Evolutionary conservation across 495 filamentous ascomycete genomes (phyloP).

Genomic region (Astrothelium subdiscretum): DNA sequence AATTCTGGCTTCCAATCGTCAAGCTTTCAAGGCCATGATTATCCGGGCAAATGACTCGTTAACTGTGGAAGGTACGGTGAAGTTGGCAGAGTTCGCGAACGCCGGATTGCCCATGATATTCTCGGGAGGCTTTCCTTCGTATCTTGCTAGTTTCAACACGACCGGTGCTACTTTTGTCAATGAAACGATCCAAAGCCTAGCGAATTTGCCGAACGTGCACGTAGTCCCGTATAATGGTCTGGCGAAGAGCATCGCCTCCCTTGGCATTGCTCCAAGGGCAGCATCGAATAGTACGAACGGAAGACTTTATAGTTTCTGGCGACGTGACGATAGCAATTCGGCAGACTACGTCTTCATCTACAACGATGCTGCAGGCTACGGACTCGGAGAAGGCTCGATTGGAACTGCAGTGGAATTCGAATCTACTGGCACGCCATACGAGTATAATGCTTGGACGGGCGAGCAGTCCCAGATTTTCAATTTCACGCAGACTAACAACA

Average conservation of each 20-base stretch:
- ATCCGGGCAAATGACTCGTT: slow-evolving; percentile 30
- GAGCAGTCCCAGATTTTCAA: slow-evolving; percentile 4
- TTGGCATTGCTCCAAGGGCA: slow-evolving; percentile 18
- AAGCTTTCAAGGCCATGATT: slow-evolving; percentile 36
- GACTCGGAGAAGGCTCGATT: slow-evolving; percentile 11
- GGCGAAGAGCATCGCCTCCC: slow-evolving; percentile 18
- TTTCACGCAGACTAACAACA: slow-evolving; percentile 7
- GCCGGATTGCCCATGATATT: slow-evolving; percentile 35
- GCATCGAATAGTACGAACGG: slow-evolving; percentile 19
- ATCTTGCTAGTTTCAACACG: slow-evolving; percentile 13
- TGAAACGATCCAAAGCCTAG: background rate
- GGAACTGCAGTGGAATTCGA: slow-evolving; percentile 21
- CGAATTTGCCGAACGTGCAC: slow-evolving; percentile 8
- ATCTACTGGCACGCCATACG: slow-evolving; percentile 14
- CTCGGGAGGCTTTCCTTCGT: slow-evolving; percentile 22
- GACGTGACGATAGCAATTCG: slow-evolving; percentile 14
- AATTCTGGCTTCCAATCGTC: slow-evolving; percentile 30
- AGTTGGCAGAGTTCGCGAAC: slow-evolving; percentile 30
- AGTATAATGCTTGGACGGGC: slow-evolving; percentile 20
- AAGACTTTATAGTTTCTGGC: slow-evolving; percentile 29
- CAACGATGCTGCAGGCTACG: slow-evolving; percentile 20
- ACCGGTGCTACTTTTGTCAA: slow-evolving; percentile 8
- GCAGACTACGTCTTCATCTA: slow-evolving; percentile 32
- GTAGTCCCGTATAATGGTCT: slow-evolving; percentile 8
- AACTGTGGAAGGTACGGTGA: slow-evolving; percentile 25